Evolutionary conservation across 805 yeast species (phyloP).

Genomic region (Wickerhamomyces hampshirensis): DNA sequence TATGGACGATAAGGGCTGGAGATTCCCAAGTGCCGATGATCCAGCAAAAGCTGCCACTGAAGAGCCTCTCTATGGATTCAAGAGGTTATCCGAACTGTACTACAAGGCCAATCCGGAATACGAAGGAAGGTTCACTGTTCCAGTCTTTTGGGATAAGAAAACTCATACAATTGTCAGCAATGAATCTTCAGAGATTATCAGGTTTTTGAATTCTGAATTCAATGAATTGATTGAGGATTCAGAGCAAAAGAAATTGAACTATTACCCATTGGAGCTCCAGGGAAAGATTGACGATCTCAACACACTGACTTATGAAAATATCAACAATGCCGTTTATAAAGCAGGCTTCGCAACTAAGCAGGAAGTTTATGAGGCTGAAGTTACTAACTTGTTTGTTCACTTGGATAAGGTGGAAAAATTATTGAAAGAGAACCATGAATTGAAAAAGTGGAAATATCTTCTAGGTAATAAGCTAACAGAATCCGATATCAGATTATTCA

Average conservation of each 20-base stretch:
- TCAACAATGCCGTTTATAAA: constrained; percentile 93
- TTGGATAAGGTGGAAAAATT: constrained; percentile 67
- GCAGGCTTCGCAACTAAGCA: constrained; percentile 85
- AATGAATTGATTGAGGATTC: constrained; percentile 47
- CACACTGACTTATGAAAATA: constrained; percentile 74
- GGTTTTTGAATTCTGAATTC: constrained; percentile 77
- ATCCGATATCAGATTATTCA: constrained; percentile 82
- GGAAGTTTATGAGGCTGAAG: constrained; percentile 73
- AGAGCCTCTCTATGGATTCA: constrained; percentile 56
- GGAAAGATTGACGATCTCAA: constrained; percentile 70
- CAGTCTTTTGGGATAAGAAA: constrained; percentile 88
- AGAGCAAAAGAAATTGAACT: constrained; percentile 45
- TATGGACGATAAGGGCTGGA: constrained; percentile 87
- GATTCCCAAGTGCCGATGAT: constrained; percentile 46
- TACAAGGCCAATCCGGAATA: constrained; percentile 71
- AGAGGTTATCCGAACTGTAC: constrained; percentile 67
- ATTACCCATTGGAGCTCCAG: constrained; percentile 55
- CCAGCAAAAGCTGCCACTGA: constrained; percentile 40
- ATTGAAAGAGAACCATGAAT: constrained; percentile 36
- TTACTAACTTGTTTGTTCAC: constrained; percentile 54
- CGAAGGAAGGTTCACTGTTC: constrained; percentile 84
- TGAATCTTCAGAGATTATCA: constrained; percentile 84
- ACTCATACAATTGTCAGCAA: constrained; percentile 81
- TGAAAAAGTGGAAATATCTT: constrained; percentile 33
- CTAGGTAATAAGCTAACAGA: constrained; percentile 72